A percentile compares a stretch with the other conserved stretches of the same genome.
Evolutionary conservation across 257 asterid genomes (phyloP).

Genomic region (Jacaranda mimosifolia): DNA sequence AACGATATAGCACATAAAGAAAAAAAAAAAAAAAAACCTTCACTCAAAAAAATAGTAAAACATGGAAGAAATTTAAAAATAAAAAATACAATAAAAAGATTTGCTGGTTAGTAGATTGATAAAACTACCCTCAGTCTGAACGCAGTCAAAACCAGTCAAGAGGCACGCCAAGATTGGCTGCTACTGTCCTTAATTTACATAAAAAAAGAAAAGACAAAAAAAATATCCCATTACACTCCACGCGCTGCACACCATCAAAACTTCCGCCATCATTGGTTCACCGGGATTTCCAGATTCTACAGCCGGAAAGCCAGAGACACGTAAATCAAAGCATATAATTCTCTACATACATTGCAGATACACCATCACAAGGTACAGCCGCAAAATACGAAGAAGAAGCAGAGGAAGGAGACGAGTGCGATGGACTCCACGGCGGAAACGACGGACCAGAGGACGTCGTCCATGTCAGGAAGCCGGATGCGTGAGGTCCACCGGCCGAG

Average conservation of each 20-base stretch:
- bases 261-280: conserved; percentile 29
- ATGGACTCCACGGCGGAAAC: conserved; percentile 67
- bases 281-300: conserved; percentile 30
- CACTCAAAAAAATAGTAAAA: neutral
- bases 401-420: conserved; percentile 65
- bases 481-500: conserved; percentile 47
- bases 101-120: conserved; percentile 29
- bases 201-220: neutral
- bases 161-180: conserved; percentile 41
- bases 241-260: conserved; percentile 39
- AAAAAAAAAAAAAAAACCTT: neutral
- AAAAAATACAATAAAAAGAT: neutral
- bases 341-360: neutral
- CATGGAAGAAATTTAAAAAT: neutral
- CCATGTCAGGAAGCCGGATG: conserved; percentile 53
- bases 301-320: neutral
- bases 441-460: conserved; percentile 67
- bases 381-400: conserved; percentile 71
- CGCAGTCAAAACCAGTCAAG: conserved; percentile 39
- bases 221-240: neutral
- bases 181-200: neutral
- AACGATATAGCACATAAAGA: neutral
- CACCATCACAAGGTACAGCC: conserved; percentile 59
- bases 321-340: neutral
- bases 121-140: conserved; percentile 36